Percentiles rank a stretch among this genome's conserved stretches.
phyloP scores from a whole-genome alignment of 768 basidiomycete genomes.

The Naematelia encephala region DNA sequence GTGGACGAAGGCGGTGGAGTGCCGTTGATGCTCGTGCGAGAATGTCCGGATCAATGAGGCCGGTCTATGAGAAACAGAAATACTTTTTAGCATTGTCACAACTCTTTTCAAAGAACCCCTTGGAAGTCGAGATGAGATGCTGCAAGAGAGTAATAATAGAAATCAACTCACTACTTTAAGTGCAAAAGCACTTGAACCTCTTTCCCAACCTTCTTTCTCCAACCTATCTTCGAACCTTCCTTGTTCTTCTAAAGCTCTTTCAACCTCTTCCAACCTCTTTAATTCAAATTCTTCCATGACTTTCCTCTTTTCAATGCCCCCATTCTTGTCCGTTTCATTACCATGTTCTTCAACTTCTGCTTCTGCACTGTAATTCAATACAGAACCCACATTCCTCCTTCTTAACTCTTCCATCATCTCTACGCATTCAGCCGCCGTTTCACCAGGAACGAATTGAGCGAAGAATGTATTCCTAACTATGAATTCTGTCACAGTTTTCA shows the following conservation, averaged over 20 bases:
- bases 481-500: slow-evolving; percentile 64
- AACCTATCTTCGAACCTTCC: slow-evolving; percentile 70
- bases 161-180: slow-evolving; percentile 66
- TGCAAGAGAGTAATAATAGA: neutral
- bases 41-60: slow-evolving; percentile 48
- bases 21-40: slow-evolving; percentile 49
- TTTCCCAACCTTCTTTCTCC: slow-evolving; percentile 56
- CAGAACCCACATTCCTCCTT: slow-evolving; percentile 64
- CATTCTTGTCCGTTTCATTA: neutral
- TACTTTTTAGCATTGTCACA: neutral
- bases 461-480: slow-evolving; percentile 80
- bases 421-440: slow-evolving; percentile 66
- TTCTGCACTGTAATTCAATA: slow-evolving; percentile 83
- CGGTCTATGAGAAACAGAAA: slow-evolving; percentile 20
- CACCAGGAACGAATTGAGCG: slow-evolving; percentile 86
- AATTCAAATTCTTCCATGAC: slow-evolving; percentile 13
- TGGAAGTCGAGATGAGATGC: no score
- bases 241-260: slow-evolving; percentile 60
- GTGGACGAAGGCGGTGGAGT: slow-evolving; percentile 44
- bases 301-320: neutral
- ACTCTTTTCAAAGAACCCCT: no score
- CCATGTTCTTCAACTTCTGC: slow-evolving; percentile 56
- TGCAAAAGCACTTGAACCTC: slow-evolving; percentile 60
- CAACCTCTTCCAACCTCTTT: no score
- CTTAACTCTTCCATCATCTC: slow-evolving; percentile 66